Conservation (phyloP, 2,329 filamentous ascomycete species). For the Diaporthe humulicola region DNA sequence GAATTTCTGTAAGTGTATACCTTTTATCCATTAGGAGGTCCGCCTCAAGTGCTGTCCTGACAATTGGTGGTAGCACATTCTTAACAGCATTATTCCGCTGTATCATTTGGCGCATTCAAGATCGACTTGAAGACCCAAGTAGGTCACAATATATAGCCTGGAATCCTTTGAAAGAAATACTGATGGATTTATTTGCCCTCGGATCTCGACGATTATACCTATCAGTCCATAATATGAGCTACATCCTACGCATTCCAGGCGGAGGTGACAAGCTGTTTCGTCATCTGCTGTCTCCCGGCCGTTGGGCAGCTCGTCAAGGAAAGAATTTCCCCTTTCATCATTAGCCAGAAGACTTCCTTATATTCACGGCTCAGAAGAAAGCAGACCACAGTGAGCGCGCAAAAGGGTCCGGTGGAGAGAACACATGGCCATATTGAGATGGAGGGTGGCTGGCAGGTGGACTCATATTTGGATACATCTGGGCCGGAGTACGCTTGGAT, state of each 20-base stretch:
- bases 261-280: constrained; percentile 33
- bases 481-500: neutral
- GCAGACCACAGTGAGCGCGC: too few species aligned
- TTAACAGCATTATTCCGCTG: neutral
- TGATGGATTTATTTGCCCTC: neutral
- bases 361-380: neutral
- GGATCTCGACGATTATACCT: constrained; percentile 1
- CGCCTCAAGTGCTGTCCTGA: constrained; percentile 3
- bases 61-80: constrained; percentile 1
- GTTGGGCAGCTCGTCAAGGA: constrained; percentile 32
- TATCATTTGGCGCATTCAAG: neutral
- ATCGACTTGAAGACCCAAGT: neutral
- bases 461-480: neutral
- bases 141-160: neutral
- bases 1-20: constrained; percentile 11
- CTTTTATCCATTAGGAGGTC: neutral
- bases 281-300: constrained; percentile 33
- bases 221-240: constrained; percentile 27
- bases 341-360: neutral
- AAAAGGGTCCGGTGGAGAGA: too few species aligned
- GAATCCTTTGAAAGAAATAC: neutral
- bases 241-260: constrained; percentile 25
- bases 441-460: neutral
- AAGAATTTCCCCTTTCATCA: constrained; percentile 3
- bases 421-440: too few species aligned